Conservation (phyloP, 2,329 filamentous ascomycete genomes). For the Triangularia setosa region DNA sequence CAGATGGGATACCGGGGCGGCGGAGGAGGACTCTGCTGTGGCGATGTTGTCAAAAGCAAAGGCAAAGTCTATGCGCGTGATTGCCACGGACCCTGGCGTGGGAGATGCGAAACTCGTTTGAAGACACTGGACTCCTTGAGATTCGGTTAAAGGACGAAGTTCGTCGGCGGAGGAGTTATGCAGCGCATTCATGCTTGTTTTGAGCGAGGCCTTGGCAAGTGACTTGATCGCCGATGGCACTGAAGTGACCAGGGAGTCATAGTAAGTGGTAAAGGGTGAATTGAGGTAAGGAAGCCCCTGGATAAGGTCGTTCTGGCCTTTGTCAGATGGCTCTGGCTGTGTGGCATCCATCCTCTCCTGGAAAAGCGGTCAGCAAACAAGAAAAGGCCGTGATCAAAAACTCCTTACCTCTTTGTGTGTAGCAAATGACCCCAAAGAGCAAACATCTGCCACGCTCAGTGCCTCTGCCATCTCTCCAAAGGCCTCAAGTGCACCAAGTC, state of each 20-base stretch:
- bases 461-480: constrained; percentile 54
- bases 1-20: constrained; percentile 40
- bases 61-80: constrained; percentile 52
- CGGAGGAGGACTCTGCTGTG: constrained; percentile 37
- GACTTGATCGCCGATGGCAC: constrained; percentile 34
- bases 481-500: constrained; percentile 41
- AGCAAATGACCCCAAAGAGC: constrained; percentile 47
- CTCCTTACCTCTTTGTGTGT: constrained; percentile 34
- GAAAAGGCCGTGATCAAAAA: neutral
- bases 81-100: constrained; percentile 21
- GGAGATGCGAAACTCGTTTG: constrained; percentile 34
- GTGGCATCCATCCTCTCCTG: constrained; percentile 59
- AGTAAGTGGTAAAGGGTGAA: constrained; percentile 34
- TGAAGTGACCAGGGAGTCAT: constrained; percentile 31
- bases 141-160: constrained; percentile 33
- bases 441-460: constrained; percentile 64
- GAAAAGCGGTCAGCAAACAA: constrained; percentile 15
- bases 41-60: constrained; percentile 60
- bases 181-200: constrained; percentile 17
- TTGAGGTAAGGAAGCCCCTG: constrained; percentile 48
- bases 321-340: constrained; percentile 50
- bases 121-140: constrained; percentile 35
- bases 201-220: constrained; percentile 31
- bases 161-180: constrained; percentile 1
- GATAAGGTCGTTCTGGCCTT: constrained; percentile 48